Evolutionary conservation across 2,329 filamentous ascomycete species (phyloP), one percentile per base, ranked within the genome.

Genomic region (Trichoderma sp.): DNA sequence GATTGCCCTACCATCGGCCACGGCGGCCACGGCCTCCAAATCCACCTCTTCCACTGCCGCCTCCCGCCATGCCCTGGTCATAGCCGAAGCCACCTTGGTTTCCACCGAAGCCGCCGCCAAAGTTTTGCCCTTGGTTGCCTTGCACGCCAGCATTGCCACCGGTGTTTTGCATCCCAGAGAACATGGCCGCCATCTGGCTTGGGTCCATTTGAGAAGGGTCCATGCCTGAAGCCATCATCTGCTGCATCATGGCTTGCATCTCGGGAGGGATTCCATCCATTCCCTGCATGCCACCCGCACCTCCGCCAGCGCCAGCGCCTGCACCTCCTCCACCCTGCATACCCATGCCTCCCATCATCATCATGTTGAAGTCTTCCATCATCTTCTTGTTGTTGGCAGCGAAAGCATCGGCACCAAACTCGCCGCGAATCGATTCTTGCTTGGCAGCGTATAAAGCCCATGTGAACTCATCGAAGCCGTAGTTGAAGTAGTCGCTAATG

Each of bases 401-500:
- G 67, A 91, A 86, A 57, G 86, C 85, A 57, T 91, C 89, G 62
- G 92, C 89, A 71, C 89, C 89, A 76, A 94, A 93, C 76, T 95
- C 93, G 75, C 89, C 89, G 21, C 92, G 89, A 77, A 98, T 86
- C 28, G 86, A 86, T 75, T 96, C 91, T 81, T 98, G 96, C 79
- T 97, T 97, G 73, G 94, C 86, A 36, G 95, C 94, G 81, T 99
- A 99, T 69, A 95, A 89, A 6, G 95, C 93, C 96, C 96, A 99
- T 1, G 95, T 97, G 82, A 98, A 98, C 82, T 98, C 95, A 83
- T 98, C 95, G 79, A 98, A 98, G 72, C 95, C 95, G 82, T 98
- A 98, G 85, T 98, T 98, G 88, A 98, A 98, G 83, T 97, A 98
- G 81, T 99, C 96, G 73, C 93, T 96, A 70, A 97, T 90, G 78